phyloP scores from a whole-genome alignment of 2,329 filamentous ascomycete species.

The Stemphylium beticola region DNA sequence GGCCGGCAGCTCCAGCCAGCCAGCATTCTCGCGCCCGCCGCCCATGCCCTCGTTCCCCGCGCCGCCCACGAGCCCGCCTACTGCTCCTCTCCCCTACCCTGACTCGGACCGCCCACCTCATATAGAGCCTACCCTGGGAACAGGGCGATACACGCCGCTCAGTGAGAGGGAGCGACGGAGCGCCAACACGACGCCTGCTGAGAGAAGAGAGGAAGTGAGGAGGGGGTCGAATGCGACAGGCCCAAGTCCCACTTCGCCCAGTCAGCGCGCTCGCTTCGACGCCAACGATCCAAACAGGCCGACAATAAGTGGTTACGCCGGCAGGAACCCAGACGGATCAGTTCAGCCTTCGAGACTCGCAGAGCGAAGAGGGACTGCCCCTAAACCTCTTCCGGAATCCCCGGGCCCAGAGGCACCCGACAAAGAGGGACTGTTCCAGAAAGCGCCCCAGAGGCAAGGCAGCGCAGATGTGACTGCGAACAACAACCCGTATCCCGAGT shows the following conservation, averaged over 20 bases:
- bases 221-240: slow-evolving; percentile 40
- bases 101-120: slow-evolving; percentile 48
- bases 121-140: slow-evolving; percentile 22
- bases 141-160: slow-evolving; percentile 45
- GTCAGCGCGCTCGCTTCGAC: slow-evolving; percentile 52
- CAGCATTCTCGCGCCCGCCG: slow-evolving; percentile 47
- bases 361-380: slow-evolving; percentile 80
- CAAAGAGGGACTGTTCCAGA: slow-evolving; percentile 80
- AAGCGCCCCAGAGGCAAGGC: slow-evolving; percentile 54
- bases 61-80: slow-evolving; percentile 56
- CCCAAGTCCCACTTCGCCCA: slow-evolving; percentile 37
- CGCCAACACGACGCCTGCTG: slow-evolving; percentile 44
- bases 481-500: slow-evolving; percentile 57
- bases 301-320: slow-evolving; percentile 54
- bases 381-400: slow-evolving; percentile 83
- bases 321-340: slow-evolving; percentile 38
- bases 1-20: slow-evolving; percentile 66
- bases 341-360: slow-evolving; percentile 68
- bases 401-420: slow-evolving; percentile 77
- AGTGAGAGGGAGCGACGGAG: slow-evolving; percentile 45
- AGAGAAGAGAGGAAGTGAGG: slow-evolving; percentile 36
- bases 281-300: slow-evolving; percentile 58
- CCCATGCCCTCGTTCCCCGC: slow-evolving; percentile 70
- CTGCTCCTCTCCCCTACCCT: slow-evolving; percentile 55
- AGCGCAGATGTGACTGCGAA: slow-evolving; percentile 20